Percentiles rank a stretch among this genome's conserved stretches.
These are phyloP conservation scores for Aegilops longissima DNA, from an alignment of 176 grass and related monocot genomes.

Conservation along the genomic window DNA sequence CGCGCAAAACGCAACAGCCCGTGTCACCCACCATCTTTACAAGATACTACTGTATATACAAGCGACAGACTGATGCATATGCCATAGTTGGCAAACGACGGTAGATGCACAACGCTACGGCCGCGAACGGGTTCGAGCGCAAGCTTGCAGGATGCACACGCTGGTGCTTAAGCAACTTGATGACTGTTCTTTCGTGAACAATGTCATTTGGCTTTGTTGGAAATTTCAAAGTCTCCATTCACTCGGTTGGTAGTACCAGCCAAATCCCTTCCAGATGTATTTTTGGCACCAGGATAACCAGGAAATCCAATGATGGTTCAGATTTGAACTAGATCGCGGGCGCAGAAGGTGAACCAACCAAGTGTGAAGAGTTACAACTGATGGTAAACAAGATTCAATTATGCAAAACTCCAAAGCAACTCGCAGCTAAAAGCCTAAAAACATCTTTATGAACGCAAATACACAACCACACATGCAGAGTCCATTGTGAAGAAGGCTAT, in stretches of 20 bases:
- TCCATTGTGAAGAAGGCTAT: not conserved
- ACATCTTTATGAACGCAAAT: not conserved
- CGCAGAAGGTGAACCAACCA: not conserved
- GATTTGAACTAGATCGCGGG: not conserved
- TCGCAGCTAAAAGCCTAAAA: not conserved
- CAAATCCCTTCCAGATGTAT: not conserved
- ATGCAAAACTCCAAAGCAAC: not conserved
- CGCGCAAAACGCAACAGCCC: not conserved
- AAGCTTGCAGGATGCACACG: too few species aligned
- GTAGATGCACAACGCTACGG: too few species aligned
- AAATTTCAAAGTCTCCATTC: not conserved
- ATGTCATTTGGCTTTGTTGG: not conserved
- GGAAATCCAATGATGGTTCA: not conserved
- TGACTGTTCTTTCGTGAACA: not conserved
- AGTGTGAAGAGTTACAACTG: not conserved
- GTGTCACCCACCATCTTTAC: not conserved
- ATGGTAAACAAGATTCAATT: not conserved
- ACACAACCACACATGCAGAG: constrained; percentile 21
- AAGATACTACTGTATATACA: not conserved
- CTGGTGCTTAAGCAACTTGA: too few species aligned
- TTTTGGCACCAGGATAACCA: constrained; percentile 9
- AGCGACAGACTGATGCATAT: not conserved
- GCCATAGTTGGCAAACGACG: not conserved
- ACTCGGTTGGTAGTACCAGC: not conserved
- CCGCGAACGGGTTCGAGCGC: not conserved